These are phyloP conservation scores for Backusella liffmaniae DNA, from an alignment of 192 early-diverging fungal species.

Conservation along the genomic window DNA sequence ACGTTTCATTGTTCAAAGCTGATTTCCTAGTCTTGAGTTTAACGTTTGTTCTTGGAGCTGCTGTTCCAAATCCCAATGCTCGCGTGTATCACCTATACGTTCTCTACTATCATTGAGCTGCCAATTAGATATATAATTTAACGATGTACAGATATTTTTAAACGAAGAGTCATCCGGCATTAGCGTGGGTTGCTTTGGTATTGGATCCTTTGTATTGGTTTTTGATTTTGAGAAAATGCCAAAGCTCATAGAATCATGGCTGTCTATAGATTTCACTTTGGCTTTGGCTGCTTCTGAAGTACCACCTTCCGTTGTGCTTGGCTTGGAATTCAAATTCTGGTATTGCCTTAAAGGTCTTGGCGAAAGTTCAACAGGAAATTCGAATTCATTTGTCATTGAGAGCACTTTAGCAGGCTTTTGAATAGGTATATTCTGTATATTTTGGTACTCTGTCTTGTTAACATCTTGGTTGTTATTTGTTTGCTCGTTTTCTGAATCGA, in stretches of 20 bases:
- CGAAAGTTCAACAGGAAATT: neutral
- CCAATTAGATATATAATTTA: slow-evolving; percentile 6
- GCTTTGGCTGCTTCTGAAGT: neutral
- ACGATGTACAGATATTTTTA: neutral
- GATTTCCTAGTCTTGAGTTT: neutral
- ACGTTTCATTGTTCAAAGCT: neutral
- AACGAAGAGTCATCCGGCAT: neutral
- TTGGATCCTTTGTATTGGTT: neutral
- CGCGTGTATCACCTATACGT: neutral
- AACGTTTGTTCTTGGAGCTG: neutral
- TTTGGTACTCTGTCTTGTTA: neutral
- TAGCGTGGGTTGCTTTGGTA: neutral
- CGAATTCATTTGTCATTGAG: neutral
- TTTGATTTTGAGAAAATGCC: neutral
- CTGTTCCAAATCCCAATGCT: neutral
- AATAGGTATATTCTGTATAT: neutral
- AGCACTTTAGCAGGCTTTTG: neutral
- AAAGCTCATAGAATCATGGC: neutral
- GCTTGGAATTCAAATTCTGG: neutral
- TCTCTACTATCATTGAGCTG: neutral
- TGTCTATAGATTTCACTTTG: neutral
- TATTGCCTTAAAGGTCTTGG: neutral
- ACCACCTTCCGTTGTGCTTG: neutral
- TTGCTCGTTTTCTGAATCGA: neutral
- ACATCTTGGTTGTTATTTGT: neutral